Base-by-base conservation (phyloP, 371 early-diverging fungal genomes). In the Chytridiales sp. region DNA sequence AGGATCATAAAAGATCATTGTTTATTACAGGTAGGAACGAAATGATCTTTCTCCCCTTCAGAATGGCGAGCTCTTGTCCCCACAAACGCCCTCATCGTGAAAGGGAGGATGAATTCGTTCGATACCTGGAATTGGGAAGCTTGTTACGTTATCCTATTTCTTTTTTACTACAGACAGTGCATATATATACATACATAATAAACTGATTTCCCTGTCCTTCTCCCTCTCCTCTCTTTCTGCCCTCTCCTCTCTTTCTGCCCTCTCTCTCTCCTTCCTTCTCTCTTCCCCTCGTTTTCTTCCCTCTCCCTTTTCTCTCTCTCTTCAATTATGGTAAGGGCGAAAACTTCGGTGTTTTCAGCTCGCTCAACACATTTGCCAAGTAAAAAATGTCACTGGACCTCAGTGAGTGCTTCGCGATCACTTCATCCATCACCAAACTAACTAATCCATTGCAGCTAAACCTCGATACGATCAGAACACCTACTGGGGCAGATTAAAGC, bases 21-120 rank as follows among this genome's bases (percentile, higher is more conserved):
- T 63, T 88, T 63, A 91, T 91, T 67, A 86, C 91, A 24, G 91
- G 91, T 63, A 91, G 91, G 4, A 87, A 86, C 39, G 88, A 90
- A 57, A 78, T 85, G 19, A 77, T 92, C 24, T 74, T 90, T 22
- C 64, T 92, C 34, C 92, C 91, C 19, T 91, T 92, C 74, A 69
- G 92, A 22, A 92, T 92, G 92, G 79, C 88, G 0, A 80, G 78
- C 39, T 92, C n/a, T 89, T 76, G 89, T 89, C 13, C 92, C 91
- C 2, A 89, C 90, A 1, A 92, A 92, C 68, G 74, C 91, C 70
- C 57, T 86, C n/a, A 81, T 92, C 32, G 83, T 87, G 11, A 87
- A 85, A 32, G 89, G 88, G 32, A 88, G 91, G 89, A 66, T 92
- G 65, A 74, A n/a, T n/a, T n/a, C n/a, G n/a, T n/a, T n/a, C n/a